phyloP scores from a whole-genome alignment of 2,329 filamentous ascomycete species.

The Onygenales sp. region DNA sequence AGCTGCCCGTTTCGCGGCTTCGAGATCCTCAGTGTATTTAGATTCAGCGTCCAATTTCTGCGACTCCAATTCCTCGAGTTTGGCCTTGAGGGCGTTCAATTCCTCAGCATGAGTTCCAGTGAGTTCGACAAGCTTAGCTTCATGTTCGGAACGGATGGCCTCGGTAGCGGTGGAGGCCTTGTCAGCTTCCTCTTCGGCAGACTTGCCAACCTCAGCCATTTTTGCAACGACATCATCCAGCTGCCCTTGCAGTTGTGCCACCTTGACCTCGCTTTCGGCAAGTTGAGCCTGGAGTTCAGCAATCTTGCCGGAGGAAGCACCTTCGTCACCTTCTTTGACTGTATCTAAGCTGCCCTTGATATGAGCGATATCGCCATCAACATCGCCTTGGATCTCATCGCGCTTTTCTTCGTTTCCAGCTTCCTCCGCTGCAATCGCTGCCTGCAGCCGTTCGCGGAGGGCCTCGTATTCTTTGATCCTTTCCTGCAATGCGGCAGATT shows the following conservation, averaged over 20 bases:
- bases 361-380: constrained; percentile 15
- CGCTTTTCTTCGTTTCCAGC: constrained; percentile 15
- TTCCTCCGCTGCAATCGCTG: constrained; percentile 20
- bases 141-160: constrained; percentile 10
- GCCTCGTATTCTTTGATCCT: constrained; percentile 20
- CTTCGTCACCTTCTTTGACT: constrained; percentile 6
- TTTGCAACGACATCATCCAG: constrained; percentile 10
- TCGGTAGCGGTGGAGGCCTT: constrained; percentile 1
- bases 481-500: constrained; percentile 20
- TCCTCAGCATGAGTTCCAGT: constrained; percentile 10
- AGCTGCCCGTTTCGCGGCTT: constrained; percentile 28
- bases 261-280: constrained; percentile 12
- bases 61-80: constrained; percentile 27
- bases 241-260: constrained; percentile 10
- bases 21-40: constrained; percentile 27
- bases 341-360: constrained; percentile 17
- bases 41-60: constrained; percentile 28
- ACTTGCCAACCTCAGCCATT: constrained; percentile 6
- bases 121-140: constrained; percentile 9
- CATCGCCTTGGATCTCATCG: constrained; percentile 14
- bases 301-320: constrained; percentile 10
- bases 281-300: constrained; percentile 11
- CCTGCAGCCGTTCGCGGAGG: constrained; percentile 19
- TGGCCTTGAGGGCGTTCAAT: constrained; percentile 20
- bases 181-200: constrained; percentile 4